A percentile compares a stretch with the other conserved stretches of the same genome.
Evolutionary conservation across 1,284 basidiomycete genomes (phyloP).

Genomic region (Fomitopsis palustris): DNA sequence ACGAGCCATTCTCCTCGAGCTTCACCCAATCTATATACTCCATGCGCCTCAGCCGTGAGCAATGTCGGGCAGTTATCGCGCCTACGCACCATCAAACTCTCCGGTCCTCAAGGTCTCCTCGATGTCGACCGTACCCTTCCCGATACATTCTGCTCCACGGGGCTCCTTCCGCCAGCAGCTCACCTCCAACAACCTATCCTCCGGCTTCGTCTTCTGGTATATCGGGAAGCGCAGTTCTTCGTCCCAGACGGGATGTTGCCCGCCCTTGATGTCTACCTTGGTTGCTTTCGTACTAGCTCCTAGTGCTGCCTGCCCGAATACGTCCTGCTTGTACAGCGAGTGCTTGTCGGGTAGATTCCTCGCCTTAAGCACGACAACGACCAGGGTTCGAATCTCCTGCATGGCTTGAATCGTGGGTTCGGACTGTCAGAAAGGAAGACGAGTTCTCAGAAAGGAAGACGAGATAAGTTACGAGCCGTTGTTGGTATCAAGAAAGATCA

Average conservation of each 20-base stretch:
- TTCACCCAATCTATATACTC: conserved; percentile 72
- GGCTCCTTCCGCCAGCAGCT: conserved; percentile 65
- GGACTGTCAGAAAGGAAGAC: neutral
- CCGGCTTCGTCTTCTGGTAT: conserved; percentile 39
- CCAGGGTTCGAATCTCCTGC: conserved; percentile 56
- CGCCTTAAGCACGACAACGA: conserved; percentile 73
- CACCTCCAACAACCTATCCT: conserved; percentile 55
- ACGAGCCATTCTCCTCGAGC: conserved; percentile 49
- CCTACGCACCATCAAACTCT: conserved; percentile 69
- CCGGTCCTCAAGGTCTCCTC: conserved; percentile 63
- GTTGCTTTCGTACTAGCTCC: conserved; percentile 52
- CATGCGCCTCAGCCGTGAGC: too few relatives aligned
- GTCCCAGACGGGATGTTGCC: conserved; percentile 79
- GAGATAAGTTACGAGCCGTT: neutral
- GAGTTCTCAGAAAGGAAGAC: neutral
- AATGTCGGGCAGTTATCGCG: neutral
- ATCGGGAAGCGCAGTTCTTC: conserved; percentile 65
- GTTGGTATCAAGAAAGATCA: neutral
- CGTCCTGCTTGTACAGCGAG: conserved; percentile 76
- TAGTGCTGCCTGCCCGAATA: conserved; percentile 50
- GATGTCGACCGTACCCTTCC: conserved; percentile 61
- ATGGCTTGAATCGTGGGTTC: conserved; percentile 1
- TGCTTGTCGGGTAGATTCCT: conserved; percentile 68
- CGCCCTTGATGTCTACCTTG: conserved; percentile 62
- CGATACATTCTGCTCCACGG: conserved; percentile 56